Conservation (phyloP, 257 asterid genomes). For the Solanum megistacrolobum region DNA sequence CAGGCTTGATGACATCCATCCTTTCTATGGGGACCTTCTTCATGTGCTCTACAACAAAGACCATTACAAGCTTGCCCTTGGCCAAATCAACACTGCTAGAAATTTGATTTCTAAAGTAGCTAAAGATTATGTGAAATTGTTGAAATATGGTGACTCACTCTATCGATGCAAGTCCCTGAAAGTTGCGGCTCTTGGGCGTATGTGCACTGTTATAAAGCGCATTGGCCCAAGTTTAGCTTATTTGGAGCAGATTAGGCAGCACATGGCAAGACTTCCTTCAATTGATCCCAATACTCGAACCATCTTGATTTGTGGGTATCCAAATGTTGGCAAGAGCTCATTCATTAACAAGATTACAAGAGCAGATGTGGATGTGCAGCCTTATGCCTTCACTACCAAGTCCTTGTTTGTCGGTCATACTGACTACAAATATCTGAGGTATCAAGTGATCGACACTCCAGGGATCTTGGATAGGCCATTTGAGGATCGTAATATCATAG, state of each 20-base stretch:
- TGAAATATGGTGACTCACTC: constrained; percentile 88
- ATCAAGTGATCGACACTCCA: constrained; percentile 97
- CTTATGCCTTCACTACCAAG: constrained; percentile 95
- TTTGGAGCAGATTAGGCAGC: constrained; percentile 96
- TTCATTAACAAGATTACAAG: constrained; percentile 88
- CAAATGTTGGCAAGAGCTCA: constrained; percentile 97
- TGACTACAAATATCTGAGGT: constrained; percentile 79
- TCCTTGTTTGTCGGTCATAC: constrained; percentile 93
- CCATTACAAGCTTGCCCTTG: constrained; percentile 95
- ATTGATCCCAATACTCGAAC: constrained; percentile 95
- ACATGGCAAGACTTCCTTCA: constrained; percentile 89
- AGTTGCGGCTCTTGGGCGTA: constrained; percentile 51
- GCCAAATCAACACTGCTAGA: constrained; percentile 85
- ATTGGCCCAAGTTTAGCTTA: constrained; percentile 88
- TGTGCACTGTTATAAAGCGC: constrained; percentile 68
- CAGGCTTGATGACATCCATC: constrained; percentile 83
- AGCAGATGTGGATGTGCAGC: constrained; percentile 95
- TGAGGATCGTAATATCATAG: constrained; percentile 95
- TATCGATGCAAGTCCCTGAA: constrained; percentile 85
- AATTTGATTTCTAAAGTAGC: constrained; percentile 75
- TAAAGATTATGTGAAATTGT: constrained; percentile 70
- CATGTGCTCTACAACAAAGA: constrained; percentile 87
- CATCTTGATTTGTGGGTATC: constrained; percentile 95
- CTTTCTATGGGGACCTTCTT: constrained; percentile 69
- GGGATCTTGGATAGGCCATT: constrained; percentile 93